Percentiles rank a stretch among this genome's conserved stretches.
These are phyloP conservation scores for Jaltomata sinuosa DNA, from an alignment of 257 asterid species.

Conservation along the genomic window DNA sequence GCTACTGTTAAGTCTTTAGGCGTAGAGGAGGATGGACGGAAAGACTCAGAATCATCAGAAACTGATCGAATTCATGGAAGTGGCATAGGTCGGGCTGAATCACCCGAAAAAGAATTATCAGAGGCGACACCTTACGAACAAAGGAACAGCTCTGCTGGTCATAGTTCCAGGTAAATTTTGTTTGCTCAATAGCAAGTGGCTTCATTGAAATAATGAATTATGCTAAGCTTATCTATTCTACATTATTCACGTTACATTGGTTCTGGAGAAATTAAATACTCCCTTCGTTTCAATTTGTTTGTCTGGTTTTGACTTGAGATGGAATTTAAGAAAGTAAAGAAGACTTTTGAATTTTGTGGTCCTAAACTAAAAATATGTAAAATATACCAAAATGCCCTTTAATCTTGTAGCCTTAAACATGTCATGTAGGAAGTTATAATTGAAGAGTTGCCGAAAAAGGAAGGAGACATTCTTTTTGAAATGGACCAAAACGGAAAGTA, in stretches of 20 bases:
- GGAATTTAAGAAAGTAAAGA: not conserved
- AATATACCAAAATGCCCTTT: too few relatives aligned
- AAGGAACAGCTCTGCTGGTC: conserved; percentile 40
- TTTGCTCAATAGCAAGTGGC: not conserved
- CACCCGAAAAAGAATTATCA: conserved; percentile 7
- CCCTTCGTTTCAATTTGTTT: not conserved
- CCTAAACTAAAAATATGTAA: not conserved
- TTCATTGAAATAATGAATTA: not conserved
- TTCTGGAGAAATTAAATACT: not conserved
- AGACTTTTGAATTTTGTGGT: not conserved
- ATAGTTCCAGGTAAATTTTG: conserved; percentile 48
- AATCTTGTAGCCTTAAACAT: too few relatives aligned
- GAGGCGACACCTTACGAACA: conserved; percentile 22
- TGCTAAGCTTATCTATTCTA: not conserved
- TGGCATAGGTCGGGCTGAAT: conserved; percentile 7
- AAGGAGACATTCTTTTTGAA: too few relatives aligned
- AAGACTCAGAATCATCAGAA: conserved; percentile 15
- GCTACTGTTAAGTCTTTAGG: not conserved
- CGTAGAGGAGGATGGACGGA: conserved; percentile 12
- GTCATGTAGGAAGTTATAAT: too few relatives aligned
- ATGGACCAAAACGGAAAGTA: too few relatives aligned
- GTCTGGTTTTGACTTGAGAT: not conserved
- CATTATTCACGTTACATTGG: not conserved
- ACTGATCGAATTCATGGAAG: conserved; percentile 12
- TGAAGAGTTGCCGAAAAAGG: too few relatives aligned